Evolutionary conservation across 495 filamentous ascomycete species (phyloP).

Genomic region (Echria macrotheca): DNA sequence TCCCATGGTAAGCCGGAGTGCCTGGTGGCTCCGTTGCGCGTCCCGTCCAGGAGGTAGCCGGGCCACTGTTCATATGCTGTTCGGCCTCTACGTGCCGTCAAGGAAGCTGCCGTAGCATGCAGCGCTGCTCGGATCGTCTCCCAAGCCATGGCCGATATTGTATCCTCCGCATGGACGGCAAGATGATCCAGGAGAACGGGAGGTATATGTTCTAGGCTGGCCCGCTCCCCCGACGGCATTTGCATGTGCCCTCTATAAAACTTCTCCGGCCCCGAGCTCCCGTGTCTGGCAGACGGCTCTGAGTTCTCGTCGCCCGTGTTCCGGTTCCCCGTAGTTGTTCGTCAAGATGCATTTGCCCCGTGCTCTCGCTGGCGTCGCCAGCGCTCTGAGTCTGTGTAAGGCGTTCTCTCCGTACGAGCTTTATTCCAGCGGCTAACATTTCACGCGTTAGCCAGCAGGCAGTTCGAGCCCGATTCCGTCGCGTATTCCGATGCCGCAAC

Average conservation of each 20-base stretch:
- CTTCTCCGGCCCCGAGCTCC: constrained; percentile 4
- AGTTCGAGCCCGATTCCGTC: constrained; percentile 32
- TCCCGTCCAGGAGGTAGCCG: no score
- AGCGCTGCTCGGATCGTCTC: constrained; percentile 4
- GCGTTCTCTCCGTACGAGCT: background rate
- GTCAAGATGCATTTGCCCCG: constrained; percentile 22
- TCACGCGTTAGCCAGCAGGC: constrained; percentile 14
- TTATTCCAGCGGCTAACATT: background rate
- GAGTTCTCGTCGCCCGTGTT: background rate
- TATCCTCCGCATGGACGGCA: constrained; percentile 19
- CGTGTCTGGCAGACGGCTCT: no score
- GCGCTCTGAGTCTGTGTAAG: constrained; percentile 24
- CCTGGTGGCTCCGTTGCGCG: no score
- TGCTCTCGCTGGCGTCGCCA: constrained; percentile 13
- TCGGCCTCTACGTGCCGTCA: constrained; percentile 8
- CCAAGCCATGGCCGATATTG: constrained; percentile 13
- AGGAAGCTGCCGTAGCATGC: background rate
- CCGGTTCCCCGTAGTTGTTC: no score
- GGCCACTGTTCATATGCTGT: constrained; percentile 6
- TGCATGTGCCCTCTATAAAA: constrained; percentile 11
- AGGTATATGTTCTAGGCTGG: constrained; percentile 5
- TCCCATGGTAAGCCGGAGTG: background rate
- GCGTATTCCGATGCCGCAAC: constrained; percentile 34
- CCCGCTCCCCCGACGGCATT: constrained; percentile 1
- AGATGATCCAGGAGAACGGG: constrained; percentile 5